Percentiles rank a stretch among this genome's conserved stretches.
These are phyloP conservation scores for Acanthochlamys bracteata DNA, from an alignment of 106 monocot genomes.

Conservation along the genomic window DNA sequence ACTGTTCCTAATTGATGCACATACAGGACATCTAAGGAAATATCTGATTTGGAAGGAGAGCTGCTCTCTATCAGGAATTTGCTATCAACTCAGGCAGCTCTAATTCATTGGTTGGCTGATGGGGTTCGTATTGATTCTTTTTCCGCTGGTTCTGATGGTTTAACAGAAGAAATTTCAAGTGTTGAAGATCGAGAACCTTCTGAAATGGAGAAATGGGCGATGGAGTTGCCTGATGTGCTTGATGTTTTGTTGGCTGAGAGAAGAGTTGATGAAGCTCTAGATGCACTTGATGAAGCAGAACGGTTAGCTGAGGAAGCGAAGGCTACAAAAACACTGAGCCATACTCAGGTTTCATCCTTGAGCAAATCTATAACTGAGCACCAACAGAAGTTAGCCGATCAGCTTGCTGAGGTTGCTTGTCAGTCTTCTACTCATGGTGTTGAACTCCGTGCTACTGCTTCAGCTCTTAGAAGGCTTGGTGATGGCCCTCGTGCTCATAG, in stretches of 20 bases:
- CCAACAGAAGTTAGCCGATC: slow-evolving; percentile 69
- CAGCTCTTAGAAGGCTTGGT: slow-evolving; percentile 90
- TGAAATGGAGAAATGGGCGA: slow-evolving; percentile 69
- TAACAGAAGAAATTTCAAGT: slow-evolving; percentile 24
- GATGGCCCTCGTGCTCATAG: slow-evolving; percentile 83
- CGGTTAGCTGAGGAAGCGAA: slow-evolving; percentile 50
- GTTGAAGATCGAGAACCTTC: slow-evolving; percentile 74
- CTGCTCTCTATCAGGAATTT: slow-evolving; percentile 88
- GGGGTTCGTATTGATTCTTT: slow-evolving; percentile 72
- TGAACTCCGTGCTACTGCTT: slow-evolving; percentile 83
- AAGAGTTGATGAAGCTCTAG: slow-evolving; percentile 91
- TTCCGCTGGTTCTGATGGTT: slow-evolving; percentile 38
- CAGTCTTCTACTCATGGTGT: slow-evolving; percentile 90
- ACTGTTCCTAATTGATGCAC: neutral
- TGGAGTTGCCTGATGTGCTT: slow-evolving; percentile 80
- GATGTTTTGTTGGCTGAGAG: slow-evolving; percentile 92
- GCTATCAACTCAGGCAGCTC: slow-evolving; percentile 69
- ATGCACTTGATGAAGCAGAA: slow-evolving; percentile 88
- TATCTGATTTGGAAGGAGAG: slow-evolving; percentile 95
- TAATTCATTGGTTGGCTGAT: slow-evolving; percentile 85
- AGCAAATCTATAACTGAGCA: slow-evolving; percentile 36
- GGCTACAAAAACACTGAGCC: slow-evolving; percentile 27
- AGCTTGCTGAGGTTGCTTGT: slow-evolving; percentile 91
- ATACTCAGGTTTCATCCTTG: slow-evolving; percentile 22
- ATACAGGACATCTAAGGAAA: slow-evolving; percentile 88